Evolutionary conservation across 305 asterid genomes (phyloP).

Genomic region (Ajuga reptans): DNA sequence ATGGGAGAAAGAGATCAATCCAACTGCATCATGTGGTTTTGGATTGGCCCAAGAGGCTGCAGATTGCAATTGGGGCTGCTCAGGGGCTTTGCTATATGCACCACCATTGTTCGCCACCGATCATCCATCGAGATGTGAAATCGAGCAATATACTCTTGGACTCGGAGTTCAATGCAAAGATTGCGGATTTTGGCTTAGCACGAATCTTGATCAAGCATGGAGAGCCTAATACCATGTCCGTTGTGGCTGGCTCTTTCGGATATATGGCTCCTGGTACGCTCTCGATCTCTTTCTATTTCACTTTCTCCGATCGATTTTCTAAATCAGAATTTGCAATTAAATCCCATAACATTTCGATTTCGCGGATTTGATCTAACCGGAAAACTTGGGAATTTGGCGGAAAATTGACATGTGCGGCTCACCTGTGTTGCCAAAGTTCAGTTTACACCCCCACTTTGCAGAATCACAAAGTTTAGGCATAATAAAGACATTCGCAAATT

Average conservation of each 20-base stretch:
- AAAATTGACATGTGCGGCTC: too few relatives aligned
- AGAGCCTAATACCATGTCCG: slow-evolving; percentile 67
- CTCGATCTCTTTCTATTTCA: not conserved
- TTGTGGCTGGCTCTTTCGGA: slow-evolving; percentile 85
- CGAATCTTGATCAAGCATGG: slow-evolving; percentile 49
- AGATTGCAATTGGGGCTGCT: slow-evolving; percentile 61
- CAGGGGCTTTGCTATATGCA: slow-evolving; percentile 67
- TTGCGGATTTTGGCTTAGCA: slow-evolving; percentile 68
- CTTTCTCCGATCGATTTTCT: not conserved
- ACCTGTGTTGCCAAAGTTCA: too few relatives aligned
- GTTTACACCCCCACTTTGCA: too few relatives aligned
- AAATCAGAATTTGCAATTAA: too few relatives aligned
- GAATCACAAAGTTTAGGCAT: too few relatives aligned
- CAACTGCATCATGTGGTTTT: slow-evolving; percentile 33
- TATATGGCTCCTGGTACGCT: slow-evolving; percentile 84
- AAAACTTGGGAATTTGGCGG: too few relatives aligned
- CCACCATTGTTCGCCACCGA: slow-evolving; percentile 52
- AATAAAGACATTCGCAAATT: too few relatives aligned
- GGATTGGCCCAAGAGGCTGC: slow-evolving; percentile 77
- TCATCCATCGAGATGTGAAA: slow-evolving; percentile 60
- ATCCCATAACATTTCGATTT: too few relatives aligned
- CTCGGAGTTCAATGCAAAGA: slow-evolving; percentile 53
- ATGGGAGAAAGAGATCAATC: slow-evolving; percentile 33
- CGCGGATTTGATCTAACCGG: too few relatives aligned
- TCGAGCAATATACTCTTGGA: slow-evolving; percentile 57